Conservation (phyloP, 208 protist species). For the Trypanosoma platydactyli region DNA sequence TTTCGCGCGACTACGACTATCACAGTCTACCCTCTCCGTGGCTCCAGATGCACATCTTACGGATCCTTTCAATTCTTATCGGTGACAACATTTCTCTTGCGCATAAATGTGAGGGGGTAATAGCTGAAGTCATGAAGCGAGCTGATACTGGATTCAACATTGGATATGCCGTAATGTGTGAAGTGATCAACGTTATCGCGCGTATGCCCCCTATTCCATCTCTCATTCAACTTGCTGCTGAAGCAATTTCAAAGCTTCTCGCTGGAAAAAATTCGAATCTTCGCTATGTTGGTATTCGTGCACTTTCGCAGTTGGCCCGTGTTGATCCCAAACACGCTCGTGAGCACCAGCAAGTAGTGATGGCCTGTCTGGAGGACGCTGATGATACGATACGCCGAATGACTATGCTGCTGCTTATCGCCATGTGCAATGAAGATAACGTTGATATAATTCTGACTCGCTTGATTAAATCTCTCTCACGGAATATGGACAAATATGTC, state of each 20-base stretch:
- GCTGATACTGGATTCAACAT: slow-evolving; percentile 91
- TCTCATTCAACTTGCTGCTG: slow-evolving; percentile 82
- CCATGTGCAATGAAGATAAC: slow-evolving; percentile 94
- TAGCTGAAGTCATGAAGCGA: slow-evolving; percentile 87
- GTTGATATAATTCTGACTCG: slow-evolving; percentile 87
- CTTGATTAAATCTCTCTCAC: slow-evolving; percentile 81
- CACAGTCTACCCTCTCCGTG: slow-evolving; percentile 96
- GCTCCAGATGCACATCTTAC: slow-evolving; percentile 95
- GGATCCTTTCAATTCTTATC: slow-evolving; percentile 81
- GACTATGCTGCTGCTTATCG: slow-evolving; percentile 92
- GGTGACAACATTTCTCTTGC: slow-evolving; percentile 44
- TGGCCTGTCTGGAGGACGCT: slow-evolving; percentile 92
- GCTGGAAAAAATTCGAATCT: slow-evolving; percentile 90
- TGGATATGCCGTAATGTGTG: slow-evolving; percentile 84
- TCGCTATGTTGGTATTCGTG: slow-evolving; percentile 94
- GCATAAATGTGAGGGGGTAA: slow-evolving; percentile 65
- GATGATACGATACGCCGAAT: slow-evolving; percentile 95
- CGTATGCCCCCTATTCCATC: slow-evolving; percentile 82
- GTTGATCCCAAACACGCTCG: slow-evolving; percentile 84
- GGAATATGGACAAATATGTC: slow-evolving; percentile 67
- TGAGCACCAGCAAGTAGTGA: slow-evolving; percentile 92
- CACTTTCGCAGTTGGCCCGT: slow-evolving; percentile 90
- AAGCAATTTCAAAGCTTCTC: slow-evolving; percentile 77
- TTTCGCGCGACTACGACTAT: slow-evolving; percentile 94
- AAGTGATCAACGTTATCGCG: slow-evolving; percentile 84